Evolutionary conservation across 441 rosid species (phyloP), one percentile per base, ranked within the genome.

Genomic region (Pelargonium fulgidum): DNA sequence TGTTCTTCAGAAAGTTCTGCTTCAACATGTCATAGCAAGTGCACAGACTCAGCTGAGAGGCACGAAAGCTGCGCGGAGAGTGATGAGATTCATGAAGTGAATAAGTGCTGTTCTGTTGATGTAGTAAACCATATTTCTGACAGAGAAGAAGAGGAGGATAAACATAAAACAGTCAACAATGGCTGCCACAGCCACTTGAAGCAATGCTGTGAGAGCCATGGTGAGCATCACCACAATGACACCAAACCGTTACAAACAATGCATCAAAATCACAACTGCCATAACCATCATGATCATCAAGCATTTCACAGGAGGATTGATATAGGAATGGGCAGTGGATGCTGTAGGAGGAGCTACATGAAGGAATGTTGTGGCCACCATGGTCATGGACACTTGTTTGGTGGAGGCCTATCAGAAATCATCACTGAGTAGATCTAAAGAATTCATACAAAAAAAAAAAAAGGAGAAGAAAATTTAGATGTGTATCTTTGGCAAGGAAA

Each of bases 11-110:
- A 29, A 29, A 29, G 33, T 29, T 29, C 33, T 29, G 33, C 33
- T 29, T 29, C 33, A 29, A 2, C 33, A 29, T 29, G 33, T 29
- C 33, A 29, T 29, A 29, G 33, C 5, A 73, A 73, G 62, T 71
- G 73, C 73, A 16, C 8, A 7, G 62, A 54, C 47, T 66, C 72
- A 45, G 50, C 39, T 11, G 39, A 42, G 10, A 29, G 33, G 33
- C 33, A 29, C 4, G 33, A 29, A 29, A 29, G 33, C 33, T 29
- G 33, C 33, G 33, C 33, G 4, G 33, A 29, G 33, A 29, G 33
- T 3, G 33, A 29, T 29, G 33, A 29, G 33, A 29, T 29, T 29
- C 33, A 29, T 29, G 33, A 29, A 3, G 33, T 29, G 33, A 29
- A 29, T 29, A 2, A 52, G 10, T 52, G 59, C 59, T 29, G 33